Base-by-base conservation (phyloP, 1,284 basidiomycete genomes). In the Papiliotrema terrestris region DNA sequence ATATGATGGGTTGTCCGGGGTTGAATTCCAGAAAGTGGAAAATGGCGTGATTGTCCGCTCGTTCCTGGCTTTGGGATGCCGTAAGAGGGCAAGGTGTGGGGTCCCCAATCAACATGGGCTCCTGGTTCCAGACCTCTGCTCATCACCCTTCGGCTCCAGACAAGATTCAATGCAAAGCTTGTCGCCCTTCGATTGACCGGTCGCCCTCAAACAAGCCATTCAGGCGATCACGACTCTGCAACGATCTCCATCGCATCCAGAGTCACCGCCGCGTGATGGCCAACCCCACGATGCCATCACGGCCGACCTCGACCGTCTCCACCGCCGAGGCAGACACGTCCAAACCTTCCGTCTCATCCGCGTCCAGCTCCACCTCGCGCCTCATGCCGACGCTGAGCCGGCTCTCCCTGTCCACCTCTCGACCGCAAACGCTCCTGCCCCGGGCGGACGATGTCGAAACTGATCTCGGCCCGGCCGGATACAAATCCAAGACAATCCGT, bases 401-500 rank as follows among this genome's bases (percentile, higher is more conserved):
- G 15, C 26, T 51, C 15, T 44, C 42, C 15, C 13, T 35, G 17
- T 45, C 42, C 15, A 51, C 41, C 15, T 51, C 50, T 23, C 25
- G 45, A 37, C 49, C 42, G 41, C 5, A 5, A 5, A 29, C 26
- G n/a, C 15, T 51, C 14, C 49, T 39, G 6, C 19, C 41, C 5
- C 35, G 25, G 15, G 5, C n/a, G 17, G 17, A 19, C 26, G 29
- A 48, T 22, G n/a, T 38, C 26, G 56, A 51, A 29, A 32, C 29
- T 11, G 29, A 32, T 32, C 6, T 32, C 29, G 29, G 11, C 29
- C 11, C 39, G 47, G 32, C 45, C 15, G 19, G 43, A 8, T 46
- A 56, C 45, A 43, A 51, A 2, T 22, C 49, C 22, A 45, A 52
- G 45, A 56, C 56, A n/a, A 45, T 59, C 41, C 32, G 52, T n/a